Evolutionary conservation across 139 green algal species (phyloP), one percentile per base, ranked within the genome.

Genomic region (Chlorella sp.): DNA sequence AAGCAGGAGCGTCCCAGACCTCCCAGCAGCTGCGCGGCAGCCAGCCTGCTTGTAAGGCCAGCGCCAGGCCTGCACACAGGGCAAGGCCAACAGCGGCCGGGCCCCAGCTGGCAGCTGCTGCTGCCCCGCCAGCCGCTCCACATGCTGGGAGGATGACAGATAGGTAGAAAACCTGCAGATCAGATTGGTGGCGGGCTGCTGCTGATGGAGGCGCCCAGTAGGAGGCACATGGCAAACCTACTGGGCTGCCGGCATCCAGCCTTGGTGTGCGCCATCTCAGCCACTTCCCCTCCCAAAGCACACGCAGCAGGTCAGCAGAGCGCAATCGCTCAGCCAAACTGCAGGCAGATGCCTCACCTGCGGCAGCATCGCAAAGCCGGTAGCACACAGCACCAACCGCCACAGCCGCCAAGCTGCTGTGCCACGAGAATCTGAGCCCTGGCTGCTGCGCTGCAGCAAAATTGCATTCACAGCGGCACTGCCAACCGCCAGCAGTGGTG

Each of bases 321-420:
- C 6, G 26, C 4, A 30, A n/a, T n/a, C n/a, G 28, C 38, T 56
- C 17, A 32, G 34, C 36, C 30, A 12, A 11, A 30, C 6, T 56
- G 36, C 15, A 36, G 3, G 20, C 69, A 18, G 34, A 18, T 15
- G 36, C 16, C 65, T 44, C 62, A 96, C 93, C 90, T 96, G 94
- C 5, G 93, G 92, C n/a, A 96, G 81, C 30, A 94, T 81, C 1
- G 90, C 87, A 28, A 95, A 82, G 51, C 94, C 93, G 0, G 88
- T 23, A 9, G 94, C 44, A 15, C 90, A 90, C 12, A 88, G 62
- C 4, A 87, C 23, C 20, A 90, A 55, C 65, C 93, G 90, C 92
- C 92, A 96, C 21, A 78, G 64, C 26, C 62, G 44, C 93, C 93
- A 96, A 0, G 85, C 18, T 1, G 34, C 32, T 9, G n/a, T n/a